Evolutionary conservation across 2,329 filamentous ascomycete genomes (phyloP).

Genomic region (Penicillium sp.): DNA sequence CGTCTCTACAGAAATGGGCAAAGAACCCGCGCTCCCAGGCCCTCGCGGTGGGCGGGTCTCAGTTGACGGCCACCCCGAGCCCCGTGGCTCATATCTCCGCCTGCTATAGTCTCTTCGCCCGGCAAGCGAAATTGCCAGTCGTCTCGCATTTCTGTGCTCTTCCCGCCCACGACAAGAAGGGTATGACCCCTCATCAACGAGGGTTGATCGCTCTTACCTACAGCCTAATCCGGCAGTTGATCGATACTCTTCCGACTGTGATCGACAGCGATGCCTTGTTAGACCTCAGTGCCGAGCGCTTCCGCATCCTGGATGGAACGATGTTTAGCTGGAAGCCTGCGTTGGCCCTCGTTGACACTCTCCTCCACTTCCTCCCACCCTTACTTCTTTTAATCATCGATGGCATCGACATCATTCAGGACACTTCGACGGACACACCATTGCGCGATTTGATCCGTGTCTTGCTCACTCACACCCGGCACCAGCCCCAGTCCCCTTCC

Average conservation of each 20-base stretch:
- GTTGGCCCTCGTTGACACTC: conserved; percentile 33
- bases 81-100: conserved; percentile 32
- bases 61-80: conserved; percentile 23
- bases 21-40: conserved; percentile 31
- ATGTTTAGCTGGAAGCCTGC: conserved; percentile 35
- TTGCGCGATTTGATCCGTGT: conserved; percentile 32
- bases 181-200: conserved; percentile 25
- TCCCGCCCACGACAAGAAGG: conserved; percentile 17
- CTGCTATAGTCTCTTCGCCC: conserved; percentile 31
- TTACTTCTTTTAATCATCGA: conserved; percentile 36
- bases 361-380: conserved; percentile 34
- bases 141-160: conserved; percentile 37
- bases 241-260: conserved; percentile 35
- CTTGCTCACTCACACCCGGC: conserved; percentile 31
- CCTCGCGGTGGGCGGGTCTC: conserved; percentile 29
- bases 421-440: conserved; percentile 30
- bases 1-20: conserved; percentile 33
- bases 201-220: conserved; percentile 37
- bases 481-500: conserved; percentile 18
- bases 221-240: conserved; percentile 37
- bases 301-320: conserved; percentile 32
- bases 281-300: conserved; percentile 34
- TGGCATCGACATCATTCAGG: conserved; percentile 32
- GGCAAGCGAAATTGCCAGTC: conserved; percentile 29
- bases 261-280: conserved; percentile 33